phyloP scores from a whole-genome alignment of 1,139 yeast genomes.

The Candida sanyaensis region DNA sequence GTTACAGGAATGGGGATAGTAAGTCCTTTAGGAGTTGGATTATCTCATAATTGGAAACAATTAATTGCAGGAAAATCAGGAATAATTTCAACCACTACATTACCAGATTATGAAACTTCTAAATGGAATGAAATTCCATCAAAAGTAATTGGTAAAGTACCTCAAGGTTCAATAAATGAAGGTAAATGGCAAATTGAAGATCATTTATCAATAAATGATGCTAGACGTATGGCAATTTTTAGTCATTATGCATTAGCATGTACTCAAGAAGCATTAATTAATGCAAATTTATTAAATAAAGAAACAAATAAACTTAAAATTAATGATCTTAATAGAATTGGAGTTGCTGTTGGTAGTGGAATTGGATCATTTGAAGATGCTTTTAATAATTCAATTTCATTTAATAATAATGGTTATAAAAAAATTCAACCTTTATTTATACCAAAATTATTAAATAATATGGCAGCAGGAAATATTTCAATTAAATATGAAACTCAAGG shows the following conservation, averaged over 20 bases:
- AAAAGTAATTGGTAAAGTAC: conserved; percentile 75
- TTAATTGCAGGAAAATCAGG: conserved; percentile 57
- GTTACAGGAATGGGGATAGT: conserved; percentile 89
- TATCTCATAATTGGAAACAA: conserved; percentile 51
- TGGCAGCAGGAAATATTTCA: conserved; percentile 94
- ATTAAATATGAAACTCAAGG: conserved; percentile 77
- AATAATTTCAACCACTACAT: conserved; percentile 51
- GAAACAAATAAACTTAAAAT: conserved; percentile 14
- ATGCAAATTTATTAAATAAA: conserved; percentile 50
- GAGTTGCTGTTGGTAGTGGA: conserved; percentile 91
- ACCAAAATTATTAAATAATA: conserved; percentile 80
- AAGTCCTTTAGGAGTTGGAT: conserved; percentile 83
- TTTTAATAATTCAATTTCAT: conserved; percentile 58
- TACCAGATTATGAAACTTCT: conserved; percentile 45
- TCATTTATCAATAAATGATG: conserved; percentile 45
- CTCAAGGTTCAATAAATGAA: conserved; percentile 49
- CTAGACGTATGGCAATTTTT: conserved; percentile 67
- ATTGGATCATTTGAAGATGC: conserved; percentile 86
- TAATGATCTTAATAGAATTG: conserved; percentile 37
- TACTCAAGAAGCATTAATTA: conserved; percentile 71
- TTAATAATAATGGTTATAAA: conserved; percentile 58
- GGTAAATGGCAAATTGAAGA: conserved; percentile 55
- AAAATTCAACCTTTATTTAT: conserved; percentile 84
- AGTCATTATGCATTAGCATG: conserved; percentile 82
- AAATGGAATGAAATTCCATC: conserved; percentile 66